Evolutionary conservation across 352 stramenopile genomes (phyloP), one percentile per base, ranked within the genome.

Genomic region (Pythium dissimile): DNA sequence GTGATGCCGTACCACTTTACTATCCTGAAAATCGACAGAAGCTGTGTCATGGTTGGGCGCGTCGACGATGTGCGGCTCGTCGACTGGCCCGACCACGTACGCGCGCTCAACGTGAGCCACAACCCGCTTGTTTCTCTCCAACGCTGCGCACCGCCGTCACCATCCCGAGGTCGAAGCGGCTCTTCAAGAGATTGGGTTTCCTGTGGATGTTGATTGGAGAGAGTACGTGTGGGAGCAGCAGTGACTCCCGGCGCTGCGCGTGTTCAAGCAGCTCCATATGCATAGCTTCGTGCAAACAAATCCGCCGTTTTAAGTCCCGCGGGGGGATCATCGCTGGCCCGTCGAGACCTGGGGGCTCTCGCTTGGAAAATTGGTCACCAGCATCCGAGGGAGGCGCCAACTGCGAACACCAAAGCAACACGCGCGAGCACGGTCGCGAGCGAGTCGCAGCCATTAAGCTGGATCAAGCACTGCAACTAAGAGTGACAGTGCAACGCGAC

Each of bases 211-310:
- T 1, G 58, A 57, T 0, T 65, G 43, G 24, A 21, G 20, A 5
- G 21, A 52, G 20, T 49, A 44, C 20, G 4, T 34, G 28, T 65
- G 58, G 58, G 41, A 54, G 34, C 9, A 50, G 7, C n/a, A 54
- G 31, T 27, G n/a, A 11, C 38, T 65, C 7, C 18, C 47, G n/a
- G 38, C 38, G 6, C 56, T 84, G 10, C 26, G 69, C 23, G 67
- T 46, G n/a, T 84, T 71, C 32, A 15, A 59, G 16, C 16, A 42
- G 10, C 15, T 71, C 15, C 38, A 81, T 30, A 58, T 66, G 15
- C 61, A 81, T 15, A 34, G 69, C 12, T 28, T 73, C 41, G 48
- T 81, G 10, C 66, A n/a, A n/a, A n/a, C n/a, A n/a, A n/a, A 62
- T 4, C 23, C 52, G 2, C 49, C 55, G 13, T 84, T 81, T 59